Percentiles rank a stretch among this genome's conserved stretches.
These are phyloP conservation scores for Xylaria sp. DNA, from an alignment of 2,329 filamentous ascomycete species.

Conservation along the genomic window DNA sequence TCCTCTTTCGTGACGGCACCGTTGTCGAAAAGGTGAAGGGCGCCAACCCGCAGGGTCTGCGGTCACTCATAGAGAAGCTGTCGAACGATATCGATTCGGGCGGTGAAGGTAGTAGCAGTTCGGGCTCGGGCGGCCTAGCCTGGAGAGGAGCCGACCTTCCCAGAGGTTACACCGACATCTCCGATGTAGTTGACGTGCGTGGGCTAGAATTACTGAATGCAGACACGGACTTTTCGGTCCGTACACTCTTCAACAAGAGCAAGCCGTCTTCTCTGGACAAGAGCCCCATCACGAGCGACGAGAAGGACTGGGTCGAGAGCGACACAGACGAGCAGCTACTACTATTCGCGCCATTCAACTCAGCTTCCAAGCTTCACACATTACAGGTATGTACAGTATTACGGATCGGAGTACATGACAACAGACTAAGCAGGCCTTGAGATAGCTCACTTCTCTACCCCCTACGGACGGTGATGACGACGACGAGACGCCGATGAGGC, in stretches of 20 bases:
- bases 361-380: conserved; percentile 87
- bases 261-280: conserved; percentile 72
- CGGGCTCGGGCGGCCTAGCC: conserved; percentile 50
- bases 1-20: conserved; percentile 78
- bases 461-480: conserved; percentile 65
- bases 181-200: conserved; percentile 77
- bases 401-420: conserved; percentile 4
- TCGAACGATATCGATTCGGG: conserved; percentile 65
- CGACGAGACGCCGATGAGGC: conserved; percentile 78
- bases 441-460: conserved; percentile 80
- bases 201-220: conserved; percentile 88
- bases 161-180: conserved; percentile 82
- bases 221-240: conserved; percentile 74
- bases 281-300: conserved; percentile 88
- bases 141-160: conserved; percentile 82
- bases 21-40: conserved; percentile 73
- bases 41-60: conserved; percentile 73
- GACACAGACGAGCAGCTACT: conserved; percentile 97
- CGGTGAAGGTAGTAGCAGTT: conserved; percentile 50
- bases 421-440: conserved; percentile 40
- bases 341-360: conserved; percentile 88
- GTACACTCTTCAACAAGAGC: conserved; percentile 73
- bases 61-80: conserved; percentile 73
- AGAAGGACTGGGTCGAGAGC: conserved; percentile 89
- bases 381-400: conserved; percentile 57